Evolutionary conservation across 73 alveolate species (phyloP).

Genomic region (Breviolum minutum): DNA sequence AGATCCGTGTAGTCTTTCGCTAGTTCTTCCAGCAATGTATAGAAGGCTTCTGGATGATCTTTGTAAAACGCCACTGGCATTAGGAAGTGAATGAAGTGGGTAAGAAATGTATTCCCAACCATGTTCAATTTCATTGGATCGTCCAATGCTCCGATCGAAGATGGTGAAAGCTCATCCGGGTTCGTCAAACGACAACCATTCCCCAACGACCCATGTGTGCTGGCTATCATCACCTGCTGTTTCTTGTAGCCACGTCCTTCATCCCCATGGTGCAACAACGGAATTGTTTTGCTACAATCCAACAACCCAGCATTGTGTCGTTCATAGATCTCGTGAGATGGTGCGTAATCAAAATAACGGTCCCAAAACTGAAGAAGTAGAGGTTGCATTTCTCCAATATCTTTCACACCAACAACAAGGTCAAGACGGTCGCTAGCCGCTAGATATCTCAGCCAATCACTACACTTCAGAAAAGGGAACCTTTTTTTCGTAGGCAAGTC

Average conservation of each 20-base stretch:
- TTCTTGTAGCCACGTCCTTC: conserved; percentile 4
- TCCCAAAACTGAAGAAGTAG: background rate
- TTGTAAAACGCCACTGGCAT: background rate
- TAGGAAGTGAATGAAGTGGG: background rate
- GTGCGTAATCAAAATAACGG: background rate
- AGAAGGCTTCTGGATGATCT: conserved; percentile 6
- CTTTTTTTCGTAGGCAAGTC: background rate
- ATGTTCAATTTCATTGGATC: conserved; percentile 37
- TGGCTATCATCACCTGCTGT: background rate
- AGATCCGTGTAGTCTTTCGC: background rate
- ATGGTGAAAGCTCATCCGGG: background rate
- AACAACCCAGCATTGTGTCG: background rate
- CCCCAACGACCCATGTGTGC: conserved; percentile 15
- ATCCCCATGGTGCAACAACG: conserved; percentile 17
- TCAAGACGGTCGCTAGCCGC: background rate
- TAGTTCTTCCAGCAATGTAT: background rate
- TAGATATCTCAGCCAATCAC: background rate
- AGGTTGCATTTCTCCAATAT: background rate
- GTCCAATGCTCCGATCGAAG: background rate
- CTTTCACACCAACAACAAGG: background rate
- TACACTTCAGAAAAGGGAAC: background rate
- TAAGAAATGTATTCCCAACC: background rate
- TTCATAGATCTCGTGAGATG: background rate
- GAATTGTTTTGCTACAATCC: background rate
- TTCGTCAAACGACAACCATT: background rate